These are phyloP conservation scores for Westerdykella ornata DNA, from an alignment of 2,329 filamentous ascomycete genomes.

Conservation along the genomic window DNA sequence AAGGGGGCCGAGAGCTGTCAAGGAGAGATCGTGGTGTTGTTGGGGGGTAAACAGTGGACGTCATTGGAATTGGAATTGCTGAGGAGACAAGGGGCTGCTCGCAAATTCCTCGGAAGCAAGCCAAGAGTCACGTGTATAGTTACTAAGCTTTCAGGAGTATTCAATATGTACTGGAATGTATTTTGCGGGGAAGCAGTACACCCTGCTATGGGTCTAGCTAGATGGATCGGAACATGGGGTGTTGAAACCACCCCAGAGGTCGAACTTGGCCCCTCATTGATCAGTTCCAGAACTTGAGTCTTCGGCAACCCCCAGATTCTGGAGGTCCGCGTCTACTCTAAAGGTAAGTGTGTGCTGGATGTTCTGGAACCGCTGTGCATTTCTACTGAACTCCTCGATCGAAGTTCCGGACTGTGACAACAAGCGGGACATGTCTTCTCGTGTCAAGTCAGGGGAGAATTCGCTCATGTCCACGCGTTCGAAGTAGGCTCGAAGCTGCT, in stretches of 20 bases:
- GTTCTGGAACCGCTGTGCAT: slow-evolving; percentile 19
- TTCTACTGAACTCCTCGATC: slow-evolving; percentile 23
- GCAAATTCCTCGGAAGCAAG: too few species aligned
- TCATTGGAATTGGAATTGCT: too few species aligned
- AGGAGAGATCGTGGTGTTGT: too few species aligned
- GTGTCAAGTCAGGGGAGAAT: slow-evolving; percentile 8
- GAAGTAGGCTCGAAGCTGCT: slow-evolving; percentile 25
- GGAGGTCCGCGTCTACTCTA: too few species aligned
- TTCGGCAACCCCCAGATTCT: slow-evolving; percentile 8
- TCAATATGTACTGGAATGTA: too few species aligned
- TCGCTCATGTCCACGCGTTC: slow-evolving; percentile 18
- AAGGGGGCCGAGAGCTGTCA: too few species aligned
- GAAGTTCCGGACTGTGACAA: slow-evolving; percentile 18
- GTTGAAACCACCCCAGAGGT: too few species aligned
- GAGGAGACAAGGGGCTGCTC: too few species aligned
- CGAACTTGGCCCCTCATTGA: neutral
- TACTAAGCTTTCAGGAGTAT: neutral
- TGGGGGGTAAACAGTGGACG: too few species aligned
- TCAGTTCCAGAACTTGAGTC: too few species aligned
- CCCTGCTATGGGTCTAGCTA: slow-evolving; percentile 11
- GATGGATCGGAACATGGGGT: neutral
- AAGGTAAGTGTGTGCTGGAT: slow-evolving; percentile 23
- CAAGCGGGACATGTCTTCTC: slow-evolving; percentile 14
- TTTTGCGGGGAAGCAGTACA: slow-evolving; percentile 5
- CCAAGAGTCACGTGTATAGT: neutral